Evolutionary conservation across 208 protist species (phyloP), one percentile per base, ranked within the genome.

Genomic region (Leishmania lainsoni): DNA sequence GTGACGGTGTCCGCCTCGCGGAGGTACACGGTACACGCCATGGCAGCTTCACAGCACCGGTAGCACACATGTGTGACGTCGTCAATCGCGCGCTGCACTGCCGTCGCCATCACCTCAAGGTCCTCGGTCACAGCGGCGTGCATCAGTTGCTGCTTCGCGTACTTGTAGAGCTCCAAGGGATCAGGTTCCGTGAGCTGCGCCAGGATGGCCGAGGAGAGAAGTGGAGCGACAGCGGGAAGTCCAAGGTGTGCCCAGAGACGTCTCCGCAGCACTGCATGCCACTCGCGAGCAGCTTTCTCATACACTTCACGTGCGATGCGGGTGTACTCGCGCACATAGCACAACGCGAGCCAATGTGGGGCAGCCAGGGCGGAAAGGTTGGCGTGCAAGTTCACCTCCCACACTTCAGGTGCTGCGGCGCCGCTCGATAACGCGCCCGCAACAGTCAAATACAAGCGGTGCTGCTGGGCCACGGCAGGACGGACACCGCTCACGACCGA

Each of bases 191-290:
- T 79, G 69, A 95, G 51, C n/a, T 91, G 90, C 63, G 89, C 90
- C 61, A 96, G 71, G 1, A 96, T 51, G 2, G 91, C 89, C 56
- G 89, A 88, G 22, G 78, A 81, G 29, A 96, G 78, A 58, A 96
- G 85, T 42, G 83, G 32, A 0, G 87, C 91, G 45, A 82, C 81
- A 39, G 81, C 58, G 1, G 92, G 92, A n/a, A 96, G 84, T 0
- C 75, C 71, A 2, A 87, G 83, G 45, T 88, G 79, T 59, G 59
- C 42, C 78, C 80, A 42, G 35, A 79, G 70, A 8, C 75, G 81
- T 1, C 75, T 66, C 6, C 48, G 80, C 59, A 89, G 74, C 39
- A 89, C 79, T 35, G 56, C 48, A 39, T 48, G 66, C 89, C 89
- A 95, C 10, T 77, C 72, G 5, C 65, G 75, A 49, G 73, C 63